Base-by-base conservation (phyloP, 2,329 filamentous ascomycete species). In the Penicillium sp. region DNA sequence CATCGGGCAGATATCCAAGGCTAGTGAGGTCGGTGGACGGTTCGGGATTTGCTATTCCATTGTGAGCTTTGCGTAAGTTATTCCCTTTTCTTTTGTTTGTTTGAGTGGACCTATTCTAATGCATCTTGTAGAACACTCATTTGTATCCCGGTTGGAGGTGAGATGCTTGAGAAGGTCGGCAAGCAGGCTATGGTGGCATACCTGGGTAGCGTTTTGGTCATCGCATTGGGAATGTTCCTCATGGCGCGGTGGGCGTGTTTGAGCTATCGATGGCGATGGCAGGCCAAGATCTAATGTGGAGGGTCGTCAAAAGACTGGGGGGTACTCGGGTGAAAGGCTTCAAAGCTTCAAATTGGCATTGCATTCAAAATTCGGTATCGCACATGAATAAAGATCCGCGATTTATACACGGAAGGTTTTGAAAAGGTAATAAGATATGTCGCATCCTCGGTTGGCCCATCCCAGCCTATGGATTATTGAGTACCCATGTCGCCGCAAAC, bases 1-100 rank as follows among this genome's bases (percentile, higher is more conserved):
- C 22, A 70, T 80, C 48, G 75, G 76, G 1, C 74, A 78, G 44
- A 72, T 78, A 3, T 79, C 76, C 16, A 69, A 74, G 20, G 68
- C 74, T 0, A 76, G 76, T 43, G 74, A 79, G 42, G 78, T 78
- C 38, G 77, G 76, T 7, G 64, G 74, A 51, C 73, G 74, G 20
- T 77, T 69, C 65, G 78, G 78, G 0, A 77, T 78, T 2, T 75
- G 74, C 62, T 79, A 79, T 56, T 77, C 76, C 13, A 61, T 79
- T 22, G 74, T 75, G 11, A 76, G 73, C 35, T 74, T 80, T 49
- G 72, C 77, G 68, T 70, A 53, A 48, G 68, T 64, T 4, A 5
- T 11, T 16, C 24, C 1, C n/a, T 28, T 28, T 7, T 9, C 22
- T 20, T n/a, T 13, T 3, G 10, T 25, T 18, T n/a, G 8, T 9